Evolutionary conservation across 345 rosid species (phyloP), one percentile per base, ranked within the genome.

Genomic region (Syzygium aromaticum): DNA sequence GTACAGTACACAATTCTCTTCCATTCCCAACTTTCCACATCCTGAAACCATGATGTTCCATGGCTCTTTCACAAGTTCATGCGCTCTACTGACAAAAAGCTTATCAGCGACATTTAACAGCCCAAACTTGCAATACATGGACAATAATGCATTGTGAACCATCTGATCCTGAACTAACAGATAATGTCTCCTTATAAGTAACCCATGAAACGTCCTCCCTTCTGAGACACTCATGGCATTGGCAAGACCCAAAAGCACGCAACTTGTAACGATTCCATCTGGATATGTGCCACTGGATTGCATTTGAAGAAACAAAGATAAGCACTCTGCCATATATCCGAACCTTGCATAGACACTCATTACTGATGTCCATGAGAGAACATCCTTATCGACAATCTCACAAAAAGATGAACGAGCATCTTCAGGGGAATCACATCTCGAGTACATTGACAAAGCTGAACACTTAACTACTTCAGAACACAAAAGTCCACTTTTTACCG

Each of bases 311-410:
- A 95, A 93, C 91, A 94, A 57, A 61, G 51, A 88, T 82, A 92
- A 87, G 87, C 94, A 92, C 59, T 87, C 91, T 63, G 85, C 89
- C 85, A 95, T n/a, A 49, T 85, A 64, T 63, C 96, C 94, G 12
- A 85, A 89, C 86, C 94, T 94, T 28, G 93, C 96, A 86, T 89
- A 77, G 46, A 91, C 88, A 87, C 94, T 89, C 43, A 95, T 95
- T 73, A 94, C 87, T 21, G 97, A 94, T 73, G 96, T 95, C 98
- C 96, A 94, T 21, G 96, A 90, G 86, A 92, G 89, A 88, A 94
- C 86, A 90, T 95, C 96, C 89, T 87, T 92, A 73, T 91, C 88
- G 5, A 87, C 92, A 86, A 92, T 88, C 88, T 94, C 93, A 84
- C 86, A 88, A 88, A 94, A 94, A 22, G 94, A 92, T 52, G 85